Conservation (phyloP, 352 stramenopile species). For the Peronospora farinosa region DNA sequence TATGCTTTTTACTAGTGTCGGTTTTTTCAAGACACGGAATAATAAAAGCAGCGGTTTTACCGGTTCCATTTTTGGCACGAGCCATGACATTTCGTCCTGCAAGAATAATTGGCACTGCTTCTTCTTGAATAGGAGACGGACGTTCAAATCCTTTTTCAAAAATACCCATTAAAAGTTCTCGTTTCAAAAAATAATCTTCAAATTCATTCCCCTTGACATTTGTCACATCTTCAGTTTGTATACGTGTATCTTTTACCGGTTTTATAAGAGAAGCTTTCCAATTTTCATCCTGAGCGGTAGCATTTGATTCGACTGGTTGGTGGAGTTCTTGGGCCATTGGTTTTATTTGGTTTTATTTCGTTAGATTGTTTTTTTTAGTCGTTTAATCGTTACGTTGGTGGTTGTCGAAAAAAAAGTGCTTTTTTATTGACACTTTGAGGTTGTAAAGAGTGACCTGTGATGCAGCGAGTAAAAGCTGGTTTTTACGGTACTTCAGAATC, state of each 20-base stretch:
- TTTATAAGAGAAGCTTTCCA: conserved; percentile 78
- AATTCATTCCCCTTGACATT: conserved; percentile 99
- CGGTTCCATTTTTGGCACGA: conserved; percentile 98
- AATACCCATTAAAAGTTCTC: conserved; percentile 98
- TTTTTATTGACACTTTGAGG: conserved; percentile 1
- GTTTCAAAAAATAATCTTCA: conserved; percentile 99
- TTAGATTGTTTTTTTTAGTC: neutral
- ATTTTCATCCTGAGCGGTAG: conserved; percentile 35
- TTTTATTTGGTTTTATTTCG: conserved; percentile 1
- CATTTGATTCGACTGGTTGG: conserved; percentile 7
- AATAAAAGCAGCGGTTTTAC: conserved; percentile 99
- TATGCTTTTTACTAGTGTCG: conserved; percentile 93
- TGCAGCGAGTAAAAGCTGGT: conserved; percentile 12
- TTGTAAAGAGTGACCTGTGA: conserved; percentile 3
- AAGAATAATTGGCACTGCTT: conserved; percentile 98
- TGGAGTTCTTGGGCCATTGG: conserved; percentile 24
- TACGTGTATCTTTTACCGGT: conserved; percentile 81
- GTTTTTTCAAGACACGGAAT: conserved; percentile 99
- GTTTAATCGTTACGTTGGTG: neutral
- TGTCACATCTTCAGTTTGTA: conserved; percentile 95
- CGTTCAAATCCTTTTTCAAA: conserved; percentile 99
- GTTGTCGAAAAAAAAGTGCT: conserved; percentile 10
- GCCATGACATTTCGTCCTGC: conserved; percentile 97
- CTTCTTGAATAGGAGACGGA: conserved; percentile 98
- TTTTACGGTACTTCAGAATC: conserved; percentile 17